Evolutionary conservation across 805 yeast genomes (phyloP).

Genomic region (Candida montana): DNA sequence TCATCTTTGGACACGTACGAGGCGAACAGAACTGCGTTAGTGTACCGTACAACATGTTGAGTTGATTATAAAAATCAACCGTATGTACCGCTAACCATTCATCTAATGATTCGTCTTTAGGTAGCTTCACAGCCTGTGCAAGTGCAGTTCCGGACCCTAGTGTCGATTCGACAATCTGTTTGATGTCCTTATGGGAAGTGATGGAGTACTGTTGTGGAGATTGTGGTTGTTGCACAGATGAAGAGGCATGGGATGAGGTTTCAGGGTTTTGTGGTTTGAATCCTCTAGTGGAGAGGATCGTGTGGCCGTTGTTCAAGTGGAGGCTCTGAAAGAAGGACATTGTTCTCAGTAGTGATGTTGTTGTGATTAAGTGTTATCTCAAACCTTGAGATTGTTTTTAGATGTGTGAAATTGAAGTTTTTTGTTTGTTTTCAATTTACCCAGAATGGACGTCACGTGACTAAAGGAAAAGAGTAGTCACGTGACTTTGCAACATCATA

Average conservation of each 20-base stretch:
- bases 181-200: slow-evolving; percentile 63
- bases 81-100: slow-evolving; percentile 98
- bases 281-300: slow-evolving; percentile 42
- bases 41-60: slow-evolving; percentile 93
- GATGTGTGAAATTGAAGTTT: too few species aligned
- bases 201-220: slow-evolving; percentile 29
- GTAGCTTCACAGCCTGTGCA: slow-evolving; percentile 88
- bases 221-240: slow-evolving; percentile 4
- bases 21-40: slow-evolving; percentile 97
- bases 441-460: not conserved
- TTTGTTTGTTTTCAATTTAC: slow-evolving; percentile 1
- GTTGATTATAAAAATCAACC: slow-evolving; percentile 94
- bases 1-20: slow-evolving; percentile 91
- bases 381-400: too few species aligned
- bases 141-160: slow-evolving; percentile 88
- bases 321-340: slow-evolving; percentile 30
- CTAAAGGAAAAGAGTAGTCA: not conserved
- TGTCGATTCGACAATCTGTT: slow-evolving; percentile 90
- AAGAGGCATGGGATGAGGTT: not conserved
- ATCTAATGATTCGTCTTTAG: slow-evolving; percentile 83
- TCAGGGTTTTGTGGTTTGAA: slow-evolving; percentile 26
- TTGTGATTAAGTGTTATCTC: too few species aligned
- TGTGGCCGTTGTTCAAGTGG: slow-evolving; percentile 41
- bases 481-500: slow-evolving; percentile 8
- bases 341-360: too few species aligned